Conservation (phyloP, 2,329 filamentous ascomycete species). For the Juglanconis sp. region DNA sequence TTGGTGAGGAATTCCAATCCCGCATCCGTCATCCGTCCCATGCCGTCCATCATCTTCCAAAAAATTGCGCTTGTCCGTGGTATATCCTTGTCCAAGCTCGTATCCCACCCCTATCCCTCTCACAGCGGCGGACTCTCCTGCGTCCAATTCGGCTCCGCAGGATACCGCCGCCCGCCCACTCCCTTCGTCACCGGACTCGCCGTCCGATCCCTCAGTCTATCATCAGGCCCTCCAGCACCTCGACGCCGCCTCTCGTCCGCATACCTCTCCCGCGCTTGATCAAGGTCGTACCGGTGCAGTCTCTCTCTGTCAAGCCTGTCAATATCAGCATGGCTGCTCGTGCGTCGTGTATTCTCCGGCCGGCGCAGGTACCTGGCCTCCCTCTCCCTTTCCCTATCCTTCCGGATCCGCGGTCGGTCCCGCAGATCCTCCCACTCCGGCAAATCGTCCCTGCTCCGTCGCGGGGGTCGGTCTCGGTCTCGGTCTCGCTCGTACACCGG, state of each 20-base stretch:
- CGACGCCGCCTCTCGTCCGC: slow-evolving; percentile 21
- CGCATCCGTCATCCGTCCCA: too few species aligned
- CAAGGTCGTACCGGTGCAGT: slow-evolving; percentile 27
- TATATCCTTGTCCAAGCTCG: neutral
- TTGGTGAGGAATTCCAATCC: too few species aligned
- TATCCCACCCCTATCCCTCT: neutral
- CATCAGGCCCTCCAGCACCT: slow-evolving; percentile 29
- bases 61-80: neutral
- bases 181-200: slow-evolving; percentile 33
- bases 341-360: slow-evolving; percentile 40
- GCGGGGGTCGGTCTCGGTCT: slow-evolving; percentile 22
- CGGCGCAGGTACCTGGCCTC: slow-evolving; percentile 32
- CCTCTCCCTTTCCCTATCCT: slow-evolving; percentile 31
- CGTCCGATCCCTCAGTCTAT: slow-evolving; percentile 21
- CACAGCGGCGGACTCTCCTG: slow-evolving; percentile 10
- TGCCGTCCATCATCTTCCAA: neutral
- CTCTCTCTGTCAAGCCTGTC: slow-evolving; percentile 40
- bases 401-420: slow-evolving; percentile 32
- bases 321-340: slow-evolving; percentile 49
- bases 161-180: slow-evolving; percentile 36
- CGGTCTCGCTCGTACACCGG: slow-evolving; percentile 21
- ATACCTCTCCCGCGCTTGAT: slow-evolving; percentile 31
- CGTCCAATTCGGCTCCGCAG: slow-evolving; percentile 26
- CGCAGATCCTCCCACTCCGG: slow-evolving; percentile 30
- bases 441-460: slow-evolving; percentile 23